These are phyloP conservation scores for Yamadazyma sp. DNA, from an alignment of 1,139 yeast genomes.

Conservation along the genomic window DNA sequence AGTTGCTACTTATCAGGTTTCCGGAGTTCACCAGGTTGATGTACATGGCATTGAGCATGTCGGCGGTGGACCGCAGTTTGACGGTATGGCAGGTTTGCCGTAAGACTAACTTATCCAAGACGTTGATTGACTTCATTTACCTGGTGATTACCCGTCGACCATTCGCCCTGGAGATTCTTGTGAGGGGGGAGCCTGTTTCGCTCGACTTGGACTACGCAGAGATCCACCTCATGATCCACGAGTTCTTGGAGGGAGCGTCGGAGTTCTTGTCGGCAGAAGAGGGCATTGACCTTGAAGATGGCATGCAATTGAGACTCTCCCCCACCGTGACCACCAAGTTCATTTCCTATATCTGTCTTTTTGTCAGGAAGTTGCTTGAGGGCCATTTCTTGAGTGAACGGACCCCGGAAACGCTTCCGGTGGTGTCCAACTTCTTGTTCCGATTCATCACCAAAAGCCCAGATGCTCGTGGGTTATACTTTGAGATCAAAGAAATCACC, in stretches of 20 bases:
- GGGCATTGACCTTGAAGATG: conserved; percentile 36
- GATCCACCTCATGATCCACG: conserved; percentile 59
- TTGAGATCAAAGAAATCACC: conserved; percentile 16
- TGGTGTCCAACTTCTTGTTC: conserved; percentile 56
- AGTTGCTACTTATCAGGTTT: conserved; percentile 34
- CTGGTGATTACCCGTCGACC: conserved; percentile 31
- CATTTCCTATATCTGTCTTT: conserved; percentile 57
- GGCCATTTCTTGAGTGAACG: conserved; percentile 43
- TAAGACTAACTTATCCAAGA: conserved; percentile 51
- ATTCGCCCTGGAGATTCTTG: background rate
- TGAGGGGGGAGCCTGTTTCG: conserved; percentile 44
- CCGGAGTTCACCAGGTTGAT: conserved; percentile 25
- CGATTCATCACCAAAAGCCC: conserved; percentile 58
- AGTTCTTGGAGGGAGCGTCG: conserved; percentile 58
- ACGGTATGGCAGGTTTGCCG: conserved; percentile 71
- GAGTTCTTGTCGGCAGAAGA: conserved; percentile 46
- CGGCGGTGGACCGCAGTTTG: conserved; percentile 54
- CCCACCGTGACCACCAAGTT: conserved; percentile 49
- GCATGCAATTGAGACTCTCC: conserved; percentile 33
- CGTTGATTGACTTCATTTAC: conserved; percentile 56
- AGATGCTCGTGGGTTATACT: conserved; percentile 41
- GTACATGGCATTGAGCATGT: background rate
- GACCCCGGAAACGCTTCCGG: conserved; percentile 50
- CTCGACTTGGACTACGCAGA: conserved; percentile 55
- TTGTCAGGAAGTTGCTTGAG: conserved; percentile 45